Base-by-base conservation (phyloP, 1,284 basidiomycete species). In the Puccinia brachypodii region DNA sequence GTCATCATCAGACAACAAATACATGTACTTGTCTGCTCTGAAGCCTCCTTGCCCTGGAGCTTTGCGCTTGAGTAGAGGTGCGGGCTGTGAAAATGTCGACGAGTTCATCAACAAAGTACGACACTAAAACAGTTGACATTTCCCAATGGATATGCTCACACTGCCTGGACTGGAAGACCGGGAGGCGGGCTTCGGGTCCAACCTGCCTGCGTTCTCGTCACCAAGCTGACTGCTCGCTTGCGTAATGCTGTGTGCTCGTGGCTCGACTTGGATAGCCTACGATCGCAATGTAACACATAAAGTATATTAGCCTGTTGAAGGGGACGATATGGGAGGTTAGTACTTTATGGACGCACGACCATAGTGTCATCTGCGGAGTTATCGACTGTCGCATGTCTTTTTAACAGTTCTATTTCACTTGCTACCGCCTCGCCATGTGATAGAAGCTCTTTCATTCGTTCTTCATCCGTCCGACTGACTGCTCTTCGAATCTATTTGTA, bases 1-100 rank as follows among this genome's bases (percentile, higher is more conserved):
- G 13, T 9, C n/a, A n/a, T 58, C 36, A 13, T 69, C 44, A 31
- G 28, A 31, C 3, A 62, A 47, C 22, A 60, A 58, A 60, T 36
- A 53, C 36, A 56, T 7, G 33, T 62, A 80, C n/a, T 56, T 19
- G 50, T 60, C 38, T 9, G 62, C 22, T 36, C 64, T 40, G 40
- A 72, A 28, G 14, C 47, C 77, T 2, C 33, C n/a, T 60, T n/a
- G 69, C 28, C 44, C 68, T 71, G n/a, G 53, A 60, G 56, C 77
- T 25, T 69, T 56, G 25, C 77, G 77, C 28, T 80, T 80, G 31
- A 73, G 77, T 31, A 62, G 22, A 60, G 53, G 47, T 64, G 56
- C 53, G 33, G 28, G 40, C 62, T 79, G 22, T 40, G 62, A 38
- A 53, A 77, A 77, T 11, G 47, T 25, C 36, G 14, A 50, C 58